phyloP scores from a whole-genome alignment of 108 stramenopile species.

The Pseudonitzschia delicatissima region DNA sequence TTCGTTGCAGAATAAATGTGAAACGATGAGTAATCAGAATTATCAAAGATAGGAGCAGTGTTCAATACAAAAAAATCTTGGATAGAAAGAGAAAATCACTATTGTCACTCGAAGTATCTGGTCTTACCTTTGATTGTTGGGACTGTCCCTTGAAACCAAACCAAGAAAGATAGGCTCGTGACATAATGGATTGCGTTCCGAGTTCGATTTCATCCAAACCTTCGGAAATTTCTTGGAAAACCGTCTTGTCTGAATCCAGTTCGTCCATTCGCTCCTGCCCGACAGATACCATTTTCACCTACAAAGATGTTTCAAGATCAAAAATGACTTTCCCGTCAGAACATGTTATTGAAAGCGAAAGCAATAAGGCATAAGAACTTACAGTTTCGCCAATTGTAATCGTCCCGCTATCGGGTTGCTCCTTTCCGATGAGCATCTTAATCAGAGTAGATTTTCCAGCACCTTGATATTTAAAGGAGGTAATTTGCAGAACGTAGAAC shows the following conservation, averaged over 20 bases:
- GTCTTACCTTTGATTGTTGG: conserved; percentile 68
- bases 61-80: too few relatives aligned
- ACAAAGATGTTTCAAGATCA: too few relatives aligned
- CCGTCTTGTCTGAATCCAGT: conserved; percentile 80
- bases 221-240: conserved; percentile 85
- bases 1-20: neutral
- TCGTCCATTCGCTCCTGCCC: conserved; percentile 94
- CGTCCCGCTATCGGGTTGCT: conserved; percentile 72
- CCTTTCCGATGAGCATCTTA: conserved; percentile 87
- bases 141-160: conserved; percentile 89
- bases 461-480: too few relatives aligned
- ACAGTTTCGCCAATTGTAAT: conserved; percentile 82
- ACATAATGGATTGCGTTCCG: conserved; percentile 70
- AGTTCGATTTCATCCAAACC: conserved; percentile 85
- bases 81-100: too few relatives aligned
- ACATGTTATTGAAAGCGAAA: neutral
- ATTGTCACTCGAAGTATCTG: too few relatives aligned
- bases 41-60: neutral
- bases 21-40: neutral
- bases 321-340: too few relatives aligned
- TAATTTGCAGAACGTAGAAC: too few relatives aligned
- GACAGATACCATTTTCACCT: conserved; percentile 82
- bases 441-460: conserved; percentile 86
- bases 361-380: neutral
- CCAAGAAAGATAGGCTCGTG: conserved; percentile 87